Percentiles rank a stretch among this genome's conserved stretches.
phyloP scores from a whole-genome alignment of 441 rosid genomes.

The Aquilaria agallochum region DNA sequence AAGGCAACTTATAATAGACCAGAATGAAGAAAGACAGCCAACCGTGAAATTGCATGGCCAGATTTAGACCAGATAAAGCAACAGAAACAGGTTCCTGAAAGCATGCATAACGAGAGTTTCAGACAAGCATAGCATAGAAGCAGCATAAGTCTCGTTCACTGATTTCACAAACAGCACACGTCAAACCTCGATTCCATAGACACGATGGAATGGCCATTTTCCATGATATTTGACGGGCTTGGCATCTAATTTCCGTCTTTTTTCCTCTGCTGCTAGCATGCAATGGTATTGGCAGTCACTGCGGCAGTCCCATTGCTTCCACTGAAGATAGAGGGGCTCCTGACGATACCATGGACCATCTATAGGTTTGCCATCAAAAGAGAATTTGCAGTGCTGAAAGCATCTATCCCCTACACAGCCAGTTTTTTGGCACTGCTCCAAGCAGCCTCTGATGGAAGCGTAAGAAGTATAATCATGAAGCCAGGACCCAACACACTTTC shows the following conservation, averaged over 20 bases:
- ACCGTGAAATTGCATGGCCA: conserved; percentile 65
- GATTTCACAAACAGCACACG: too few species aligned
- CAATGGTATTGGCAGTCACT: conserved; percentile 62
- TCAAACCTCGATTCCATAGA: conserved; percentile 51
- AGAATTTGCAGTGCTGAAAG: conserved; percentile 63
- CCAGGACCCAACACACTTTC: too few species aligned
- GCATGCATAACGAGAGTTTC: neutral
- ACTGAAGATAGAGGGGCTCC: conserved; percentile 60
- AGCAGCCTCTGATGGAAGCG: conserved; percentile 50
- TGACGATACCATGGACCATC: conserved; percentile 74
- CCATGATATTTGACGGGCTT: conserved; percentile 58
- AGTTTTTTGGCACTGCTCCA: conserved; percentile 66
- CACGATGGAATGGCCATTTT: conserved; percentile 62
- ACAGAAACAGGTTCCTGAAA: conserved; percentile 63
- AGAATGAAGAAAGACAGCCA: conserved; percentile 70
- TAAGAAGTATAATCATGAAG: too few species aligned
- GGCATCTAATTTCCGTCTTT: conserved; percentile 44
- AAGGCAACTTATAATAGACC: conserved; percentile 52
- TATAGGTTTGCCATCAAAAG: conserved; percentile 60
- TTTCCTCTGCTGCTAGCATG: conserved; percentile 60
- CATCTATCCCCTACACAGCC: conserved; percentile 67
- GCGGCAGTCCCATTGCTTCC: conserved; percentile 75
- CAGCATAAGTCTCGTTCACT: too few species aligned
- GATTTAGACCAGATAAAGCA: conserved; percentile 56
- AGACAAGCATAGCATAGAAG: too few species aligned